Evolutionary conservation across 1,284 basidiomycete genomes (phyloP).

Genomic region (Trametes versicolor): DNA sequence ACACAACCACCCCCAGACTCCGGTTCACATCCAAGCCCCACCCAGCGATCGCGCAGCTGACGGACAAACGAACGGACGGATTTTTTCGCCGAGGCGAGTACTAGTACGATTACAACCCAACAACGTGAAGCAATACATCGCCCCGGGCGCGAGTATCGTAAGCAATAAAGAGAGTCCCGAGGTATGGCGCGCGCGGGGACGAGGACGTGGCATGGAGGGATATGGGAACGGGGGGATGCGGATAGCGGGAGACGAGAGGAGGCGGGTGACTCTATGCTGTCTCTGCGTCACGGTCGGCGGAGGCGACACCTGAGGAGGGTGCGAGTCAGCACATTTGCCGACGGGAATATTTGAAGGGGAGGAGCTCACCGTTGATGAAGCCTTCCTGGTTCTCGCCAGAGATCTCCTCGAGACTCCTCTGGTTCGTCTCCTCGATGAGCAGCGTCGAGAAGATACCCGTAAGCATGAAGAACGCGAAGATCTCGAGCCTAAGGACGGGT

Average conservation of each 20-base stretch:
- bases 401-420: conserved; percentile 63
- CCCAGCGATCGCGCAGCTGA: neutral
- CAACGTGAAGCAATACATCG: conserved; percentile 4
- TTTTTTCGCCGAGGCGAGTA: neutral
- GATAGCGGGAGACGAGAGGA: neutral
- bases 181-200: conserved; percentile 12
- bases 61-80: neutral
- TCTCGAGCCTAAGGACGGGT: conserved; percentile 49
- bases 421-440: conserved; percentile 70
- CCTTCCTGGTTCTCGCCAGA: conserved; percentile 60
- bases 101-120: conserved; percentile 4
- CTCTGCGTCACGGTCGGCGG: neutral
- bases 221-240: neutral
- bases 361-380: conserved; percentile 50
- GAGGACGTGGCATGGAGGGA: neutral
- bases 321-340: neutral
- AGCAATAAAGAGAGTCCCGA: neutral
- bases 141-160: neutral
- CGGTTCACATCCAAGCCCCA: no score
- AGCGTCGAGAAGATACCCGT: conserved; percentile 69
- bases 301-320: neutral
- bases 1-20: no score
- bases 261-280: neutral
- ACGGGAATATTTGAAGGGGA: neutral
- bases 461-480: conserved; percentile 68